phyloP scores from a whole-genome alignment of 106 monocot genomes.

The Allium fistulosum region DNA sequence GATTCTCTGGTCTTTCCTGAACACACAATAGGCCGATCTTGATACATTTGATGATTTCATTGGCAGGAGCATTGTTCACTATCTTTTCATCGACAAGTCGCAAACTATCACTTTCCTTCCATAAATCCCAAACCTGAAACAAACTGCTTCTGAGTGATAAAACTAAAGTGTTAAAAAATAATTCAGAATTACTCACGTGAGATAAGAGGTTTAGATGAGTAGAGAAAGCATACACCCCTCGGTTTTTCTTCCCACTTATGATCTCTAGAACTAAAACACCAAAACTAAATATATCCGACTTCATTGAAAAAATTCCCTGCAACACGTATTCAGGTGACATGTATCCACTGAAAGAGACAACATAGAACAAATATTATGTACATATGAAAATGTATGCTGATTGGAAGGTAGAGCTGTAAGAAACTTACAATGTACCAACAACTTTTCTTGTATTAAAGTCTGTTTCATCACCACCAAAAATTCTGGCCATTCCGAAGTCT shows the following conservation, averaged over 20 bases:
- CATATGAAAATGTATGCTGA: not conserved
- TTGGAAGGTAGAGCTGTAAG: no score
- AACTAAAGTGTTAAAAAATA: not conserved
- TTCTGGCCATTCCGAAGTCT: conserved; percentile 41
- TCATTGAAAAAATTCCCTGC: conserved; percentile 31
- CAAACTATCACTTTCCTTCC: conserved; percentile 17
- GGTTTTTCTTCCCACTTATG: conserved; percentile 25
- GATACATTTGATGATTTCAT: conserved; percentile 8
- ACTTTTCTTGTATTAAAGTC: conserved; percentile 17
- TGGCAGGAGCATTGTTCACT: not conserved
- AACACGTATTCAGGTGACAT: conserved; percentile 45
- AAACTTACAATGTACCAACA: conserved; percentile 44
- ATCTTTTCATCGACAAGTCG: conserved; percentile 19
- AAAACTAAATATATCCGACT: conserved; percentile 40
- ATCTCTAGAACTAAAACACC: conserved; percentile 35
- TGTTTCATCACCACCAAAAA: conserved; percentile 21
- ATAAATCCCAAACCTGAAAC: conserved; percentile 25
- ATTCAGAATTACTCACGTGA: conserved; percentile 9
- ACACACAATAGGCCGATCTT: conserved; percentile 11
- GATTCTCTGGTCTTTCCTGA: conserved; percentile 9
- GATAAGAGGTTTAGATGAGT: conserved; percentile 15
- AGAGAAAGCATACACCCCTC: conserved; percentile 7
- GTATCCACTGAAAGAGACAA: conserved; percentile 22
- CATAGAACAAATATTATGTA: not conserved
- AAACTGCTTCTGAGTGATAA: not conserved